These are phyloP conservation scores for Xylariaceae sp. DNA, from an alignment of 2,329 filamentous ascomycete species.

Conservation along the genomic window DNA sequence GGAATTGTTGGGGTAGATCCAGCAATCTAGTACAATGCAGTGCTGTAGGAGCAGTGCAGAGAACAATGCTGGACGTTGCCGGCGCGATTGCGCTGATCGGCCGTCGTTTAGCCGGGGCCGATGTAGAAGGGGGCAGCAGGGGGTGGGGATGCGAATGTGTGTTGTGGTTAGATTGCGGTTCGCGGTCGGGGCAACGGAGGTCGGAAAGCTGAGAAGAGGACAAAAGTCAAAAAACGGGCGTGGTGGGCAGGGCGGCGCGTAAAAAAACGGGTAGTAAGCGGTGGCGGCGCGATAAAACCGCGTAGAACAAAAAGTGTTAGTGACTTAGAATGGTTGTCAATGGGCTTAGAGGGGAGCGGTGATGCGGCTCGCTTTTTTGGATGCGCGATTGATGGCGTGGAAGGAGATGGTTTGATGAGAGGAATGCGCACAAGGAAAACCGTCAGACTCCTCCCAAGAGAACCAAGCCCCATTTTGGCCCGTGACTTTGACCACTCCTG, in stretches of 20 bases:
- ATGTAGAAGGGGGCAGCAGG: background rate
- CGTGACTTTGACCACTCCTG: constrained; percentile 32
- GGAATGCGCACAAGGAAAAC: constrained; percentile 34
- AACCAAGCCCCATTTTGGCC: constrained; percentile 30
- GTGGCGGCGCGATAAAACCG: constrained; percentile 47
- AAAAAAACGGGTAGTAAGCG: constrained; percentile 37
- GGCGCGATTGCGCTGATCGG: constrained; percentile 17
- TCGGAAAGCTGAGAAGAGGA: constrained; percentile 32
- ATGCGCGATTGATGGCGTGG: constrained; percentile 53
- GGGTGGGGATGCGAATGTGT: constrained; percentile 16
- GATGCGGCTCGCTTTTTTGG: constrained; percentile 51
- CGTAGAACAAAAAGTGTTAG: constrained; percentile 51
- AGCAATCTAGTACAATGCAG: constrained; percentile 12
- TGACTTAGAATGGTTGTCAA: constrained; percentile 54
- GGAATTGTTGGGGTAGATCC: constrained; percentile 6
- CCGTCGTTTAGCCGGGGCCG: constrained; percentile 5
- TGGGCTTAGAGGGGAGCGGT: constrained; percentile 56
- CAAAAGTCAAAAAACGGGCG: constrained; percentile 25
- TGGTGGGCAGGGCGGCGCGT: constrained; percentile 30
- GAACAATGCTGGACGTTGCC: constrained; percentile 5
- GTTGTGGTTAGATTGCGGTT: background rate
- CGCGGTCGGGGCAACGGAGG: constrained; percentile 14
- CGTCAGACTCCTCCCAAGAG: constrained; percentile 26
- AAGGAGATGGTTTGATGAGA: constrained; percentile 35
- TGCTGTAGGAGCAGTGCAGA: constrained; percentile 13